Base-by-base conservation (phyloP, 306 rosid genomes). In the Inga laurina region DNA sequence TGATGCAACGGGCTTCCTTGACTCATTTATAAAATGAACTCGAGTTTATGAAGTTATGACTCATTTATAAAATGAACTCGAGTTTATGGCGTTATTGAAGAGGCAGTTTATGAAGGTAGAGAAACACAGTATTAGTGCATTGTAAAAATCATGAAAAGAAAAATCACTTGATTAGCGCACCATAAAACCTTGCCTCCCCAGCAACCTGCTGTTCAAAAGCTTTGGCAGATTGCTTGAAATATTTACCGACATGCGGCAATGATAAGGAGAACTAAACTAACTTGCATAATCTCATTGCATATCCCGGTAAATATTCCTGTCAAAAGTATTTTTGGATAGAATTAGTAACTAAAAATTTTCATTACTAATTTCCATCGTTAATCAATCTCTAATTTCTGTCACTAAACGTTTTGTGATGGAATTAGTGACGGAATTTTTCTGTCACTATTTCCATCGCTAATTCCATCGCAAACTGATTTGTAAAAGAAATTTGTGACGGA, bases 141-240 rank as follows among this genome's bases (percentile, higher is more conserved):
- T 37, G 18, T 79, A 72, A 52, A 48, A 39, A 7, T 27, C 27
- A 27, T 27, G 64, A 61, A 64, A 61, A 69, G 54, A 39, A 61
- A 79, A 52, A 84, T 85, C 81, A 94, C 97, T 98, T 89, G 79
- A 94, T 96, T 80, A 91, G 87, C 80, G 98, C 97, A 84, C 97
- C 98, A 87, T 96, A 96, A 87, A 96, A 94, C 85, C 98, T 92
- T 79, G 98, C 98, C 90, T 93, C 99, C 88, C 93, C 88, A 34
- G 93, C 93, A 79, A 96, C 89, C 87, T 96, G 98, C 81, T 86
- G 92, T 84, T 96, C 99, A 88, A 96, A 89, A 83, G 94, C 92
- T 86, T 88, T 96, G 80, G 99, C 92, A 73, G 97, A 92, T 81
- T 94, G 99, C 89, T 86, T 96, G 88, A 96, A 92, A 79, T 96